A percentile compares a stretch with the other conserved stretches of the same genome.
These are phyloP conservation scores for Gracilaria domingensis DNA, from an alignment of 23 red algal genomes.

Conservation along the genomic window DNA sequence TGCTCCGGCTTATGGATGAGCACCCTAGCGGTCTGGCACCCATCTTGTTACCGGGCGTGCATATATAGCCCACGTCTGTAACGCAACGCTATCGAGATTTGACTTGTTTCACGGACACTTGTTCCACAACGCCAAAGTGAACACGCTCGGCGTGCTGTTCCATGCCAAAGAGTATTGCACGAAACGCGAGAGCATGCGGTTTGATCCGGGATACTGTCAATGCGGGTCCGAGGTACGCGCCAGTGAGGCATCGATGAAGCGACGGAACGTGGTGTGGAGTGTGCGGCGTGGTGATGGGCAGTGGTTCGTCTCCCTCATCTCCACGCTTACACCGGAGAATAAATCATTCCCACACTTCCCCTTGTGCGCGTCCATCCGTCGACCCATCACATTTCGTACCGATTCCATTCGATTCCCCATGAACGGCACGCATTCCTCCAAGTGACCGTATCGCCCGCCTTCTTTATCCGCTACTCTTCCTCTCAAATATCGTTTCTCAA, in stretches of 20 bases:
- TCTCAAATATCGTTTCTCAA: no score
- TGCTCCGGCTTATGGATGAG: constrained; percentile 40
- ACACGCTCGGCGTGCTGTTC: constrained; percentile 44
- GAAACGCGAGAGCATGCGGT: neutral
- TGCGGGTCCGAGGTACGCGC: neutral
- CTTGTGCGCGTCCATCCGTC: no score
- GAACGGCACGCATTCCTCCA: no score
- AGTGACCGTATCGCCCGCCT: no score
- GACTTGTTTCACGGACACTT: constrained; percentile 59
- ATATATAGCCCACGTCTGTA: constrained; percentile 8
- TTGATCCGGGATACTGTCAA: constrained; percentile 55
- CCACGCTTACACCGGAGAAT: no score
- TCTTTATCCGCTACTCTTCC: no score
- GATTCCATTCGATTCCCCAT: no score
- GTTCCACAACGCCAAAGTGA: constrained; percentile 3
- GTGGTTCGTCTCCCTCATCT: neutral
- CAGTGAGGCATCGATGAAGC: constrained; percentile 23
- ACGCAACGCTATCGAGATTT: constrained; percentile 30
- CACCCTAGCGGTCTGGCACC: constrained; percentile 55
- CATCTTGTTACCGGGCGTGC: constrained; percentile 93
- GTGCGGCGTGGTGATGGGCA: neutral
- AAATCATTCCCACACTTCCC: no score
- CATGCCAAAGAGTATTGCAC: constrained; percentile 60
- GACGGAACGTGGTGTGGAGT: constrained; percentile 24
- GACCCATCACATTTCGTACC: no score